Evolutionary conservation across 352 stramenopile species (phyloP), one percentile per base, ranked within the genome.

Genomic region (Globisporangium splendens): DNA sequence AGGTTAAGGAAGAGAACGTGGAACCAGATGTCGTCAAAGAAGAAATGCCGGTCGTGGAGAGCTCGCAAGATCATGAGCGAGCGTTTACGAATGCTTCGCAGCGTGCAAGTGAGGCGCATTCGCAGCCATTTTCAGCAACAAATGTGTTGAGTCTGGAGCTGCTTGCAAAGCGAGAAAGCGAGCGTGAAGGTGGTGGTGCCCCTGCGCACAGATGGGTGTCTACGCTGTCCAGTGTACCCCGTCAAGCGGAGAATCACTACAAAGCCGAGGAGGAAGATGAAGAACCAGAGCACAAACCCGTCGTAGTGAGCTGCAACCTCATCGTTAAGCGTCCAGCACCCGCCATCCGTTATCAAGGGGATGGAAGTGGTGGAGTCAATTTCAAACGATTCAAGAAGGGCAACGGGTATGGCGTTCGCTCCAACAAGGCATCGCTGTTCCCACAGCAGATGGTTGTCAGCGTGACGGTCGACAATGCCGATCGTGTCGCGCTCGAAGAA

Each of bases 371-470:
- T n/a, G 49, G 60, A 12, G 53, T 72, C 43, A 93, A 95, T 42
- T 93, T 86, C 60, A 95, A 95, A 69, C 79, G 80, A 10, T 95
- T 95, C 62, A 88, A 83, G 46, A 95, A 95, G 57, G 78, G 82
- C 18, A 90, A 89, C 31, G 69, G 69, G 10, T 77, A 69, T 24
- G 55, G 63, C n/a, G 69, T 65, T 8, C 66, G 56, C 3, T 80
- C 76, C 6, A 72, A 18, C 11, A 62, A 4, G 28, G 28, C 70
- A 0, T 84, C 80, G 13, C 53, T 89, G 17, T 79, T 86, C 46
- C 83, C 82, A 0, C 55, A 77, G 35, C 66, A 76, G 47, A 88
- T 73, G 18, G 68, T 93, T 20, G 55, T 89, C 2, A 84, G 70
- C 33, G 77, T 93, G 31, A 75, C 61, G 7, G 69, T 92, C 13